Evolutionary conservation across 2,329 filamentous ascomycete species (phyloP).

Genomic region (Hypoxylon sp.): DNA sequence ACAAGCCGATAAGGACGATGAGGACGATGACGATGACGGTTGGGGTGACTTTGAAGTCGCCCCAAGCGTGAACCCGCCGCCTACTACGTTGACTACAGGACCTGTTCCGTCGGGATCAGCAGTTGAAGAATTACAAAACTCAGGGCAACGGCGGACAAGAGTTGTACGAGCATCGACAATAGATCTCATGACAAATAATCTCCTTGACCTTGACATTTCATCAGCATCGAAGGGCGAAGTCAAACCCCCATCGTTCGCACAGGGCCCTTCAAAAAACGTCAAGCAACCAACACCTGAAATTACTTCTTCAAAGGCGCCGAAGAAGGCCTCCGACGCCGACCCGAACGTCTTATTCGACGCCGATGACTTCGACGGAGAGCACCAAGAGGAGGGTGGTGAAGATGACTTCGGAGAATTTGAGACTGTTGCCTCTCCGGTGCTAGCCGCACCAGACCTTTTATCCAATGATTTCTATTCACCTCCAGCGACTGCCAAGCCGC

Average conservation of each 20-base stretch:
- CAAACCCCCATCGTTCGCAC: slow-evolving; percentile 29
- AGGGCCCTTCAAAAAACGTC: slow-evolving; percentile 27
- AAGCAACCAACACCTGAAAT: slow-evolving; percentile 24
- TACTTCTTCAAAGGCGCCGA: slow-evolving; percentile 37
- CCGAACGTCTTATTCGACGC: slow-evolving; percentile 77
- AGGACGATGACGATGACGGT: slow-evolving; percentile 73
- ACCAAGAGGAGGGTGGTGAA: slow-evolving; percentile 61
- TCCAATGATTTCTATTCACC: slow-evolving; percentile 56
- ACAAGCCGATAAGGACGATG: slow-evolving; percentile 61
- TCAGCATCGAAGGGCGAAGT: slow-evolving; percentile 29
- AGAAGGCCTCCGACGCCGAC: slow-evolving; percentile 52
- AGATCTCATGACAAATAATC: slow-evolving; percentile 68
- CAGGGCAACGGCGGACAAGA: slow-evolving; percentile 48
- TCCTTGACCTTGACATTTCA: slow-evolving; percentile 58
- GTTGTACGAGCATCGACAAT: slow-evolving; percentile 66
- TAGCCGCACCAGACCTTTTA: slow-evolving; percentile 56
- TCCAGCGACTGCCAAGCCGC: slow-evolving; percentile 49
- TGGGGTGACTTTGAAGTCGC: slow-evolving; percentile 79
- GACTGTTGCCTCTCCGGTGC: slow-evolving; percentile 56
- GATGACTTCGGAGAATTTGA: slow-evolving; percentile 75
- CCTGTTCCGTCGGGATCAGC: slow-evolving; percentile 19
- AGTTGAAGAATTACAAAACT: slow-evolving; percentile 23
- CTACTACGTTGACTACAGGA: slow-evolving; percentile 45
- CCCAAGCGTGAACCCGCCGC: slow-evolving; percentile 51
- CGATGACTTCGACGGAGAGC: slow-evolving; percentile 65